These are phyloP conservation scores for Saururus chinensis DNA, from an alignment of 164 flowering plant genomes.

Conservation along the genomic window DNA sequence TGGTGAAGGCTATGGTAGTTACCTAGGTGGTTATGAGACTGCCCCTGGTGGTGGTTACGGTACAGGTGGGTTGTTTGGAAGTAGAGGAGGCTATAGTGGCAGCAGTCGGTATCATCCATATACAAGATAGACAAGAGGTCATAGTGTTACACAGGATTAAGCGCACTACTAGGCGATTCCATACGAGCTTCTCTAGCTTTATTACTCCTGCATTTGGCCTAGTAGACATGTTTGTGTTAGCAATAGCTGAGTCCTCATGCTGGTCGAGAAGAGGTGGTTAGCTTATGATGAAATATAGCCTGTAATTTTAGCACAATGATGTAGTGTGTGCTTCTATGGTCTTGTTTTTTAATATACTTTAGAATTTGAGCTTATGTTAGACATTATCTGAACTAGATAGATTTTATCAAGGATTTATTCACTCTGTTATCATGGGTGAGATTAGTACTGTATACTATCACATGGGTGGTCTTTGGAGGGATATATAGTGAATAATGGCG, in stretches of 20 bases:
- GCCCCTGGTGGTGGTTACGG: slow-evolving; percentile 64
- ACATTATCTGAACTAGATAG: not conserved
- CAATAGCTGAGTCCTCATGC: not conserved
- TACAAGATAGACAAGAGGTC: slow-evolving; percentile 43
- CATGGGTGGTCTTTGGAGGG: too few species aligned
- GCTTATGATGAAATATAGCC: not conserved
- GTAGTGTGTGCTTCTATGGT: not conserved
- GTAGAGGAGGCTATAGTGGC: slow-evolving; percentile 77
- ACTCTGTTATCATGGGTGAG: not conserved
- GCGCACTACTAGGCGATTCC: slow-evolving; percentile 32
- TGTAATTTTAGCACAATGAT: not conserved
- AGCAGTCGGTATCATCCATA: slow-evolving; percentile 89
- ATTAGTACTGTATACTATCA: too few species aligned
- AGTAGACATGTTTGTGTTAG: too few species aligned
- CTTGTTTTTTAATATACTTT: too few species aligned
- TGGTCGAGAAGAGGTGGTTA: not conserved
- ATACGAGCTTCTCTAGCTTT: slow-evolving; percentile 25
- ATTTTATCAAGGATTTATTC: not conserved
- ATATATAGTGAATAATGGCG: too few species aligned
- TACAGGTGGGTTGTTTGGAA: slow-evolving; percentile 45
- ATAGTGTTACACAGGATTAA: slow-evolving; percentile 16
- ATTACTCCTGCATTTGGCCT: not conserved
- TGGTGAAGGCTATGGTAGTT: slow-evolving; percentile 45
- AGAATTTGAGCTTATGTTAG: not conserved
- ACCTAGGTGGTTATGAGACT: slow-evolving; percentile 63